Conservation (phyloP, 768 basidiomycete species). For the Collybia mongolica region DNA sequence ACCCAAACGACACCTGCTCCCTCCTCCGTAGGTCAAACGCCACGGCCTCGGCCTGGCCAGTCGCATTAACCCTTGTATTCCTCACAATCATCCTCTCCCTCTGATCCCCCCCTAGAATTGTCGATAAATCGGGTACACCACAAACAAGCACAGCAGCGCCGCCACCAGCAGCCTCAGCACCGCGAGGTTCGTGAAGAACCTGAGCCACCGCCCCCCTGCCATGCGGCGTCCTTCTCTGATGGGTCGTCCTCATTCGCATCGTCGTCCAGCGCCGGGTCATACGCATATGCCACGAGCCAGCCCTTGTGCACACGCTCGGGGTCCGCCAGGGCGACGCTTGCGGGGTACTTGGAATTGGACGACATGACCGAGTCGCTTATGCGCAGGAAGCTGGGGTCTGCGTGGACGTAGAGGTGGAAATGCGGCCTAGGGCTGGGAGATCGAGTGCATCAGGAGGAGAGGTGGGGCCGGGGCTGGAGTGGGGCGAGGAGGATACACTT, state of each 20-base stretch:
- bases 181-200: slow-evolving; percentile 59
- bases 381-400: slow-evolving; percentile 3
- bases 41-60: slow-evolving; percentile 31
- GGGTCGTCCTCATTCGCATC: no score
- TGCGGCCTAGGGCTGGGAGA: no score
- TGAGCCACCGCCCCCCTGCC: slow-evolving; percentile 19
- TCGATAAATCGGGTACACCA: slow-evolving; percentile 69
- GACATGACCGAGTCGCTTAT: slow-evolving; percentile 43
- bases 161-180: slow-evolving; percentile 58
- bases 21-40: background rate
- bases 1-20: slow-evolving; percentile 3
- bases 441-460: background rate
- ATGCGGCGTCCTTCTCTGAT: slow-evolving; percentile 18
- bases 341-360: slow-evolving; percentile 68
- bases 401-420: background rate
- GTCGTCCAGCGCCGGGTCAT: slow-evolving; percentile 47
- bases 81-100: slow-evolving; percentile 44
- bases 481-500: slow-evolving; percentile 1
- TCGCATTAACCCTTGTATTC: slow-evolving; percentile 61
- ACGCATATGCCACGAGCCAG: slow-evolving; percentile 60
- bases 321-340: slow-evolving; percentile 16
- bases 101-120: slow-evolving; percentile 36
- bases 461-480: background rate
- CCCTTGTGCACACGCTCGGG: slow-evolving; percentile 11
- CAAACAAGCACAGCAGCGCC: slow-evolving; percentile 66